phyloP scores from a whole-genome alignment of 257 asterid genomes.

The Nicotiana attenuata region DNA sequence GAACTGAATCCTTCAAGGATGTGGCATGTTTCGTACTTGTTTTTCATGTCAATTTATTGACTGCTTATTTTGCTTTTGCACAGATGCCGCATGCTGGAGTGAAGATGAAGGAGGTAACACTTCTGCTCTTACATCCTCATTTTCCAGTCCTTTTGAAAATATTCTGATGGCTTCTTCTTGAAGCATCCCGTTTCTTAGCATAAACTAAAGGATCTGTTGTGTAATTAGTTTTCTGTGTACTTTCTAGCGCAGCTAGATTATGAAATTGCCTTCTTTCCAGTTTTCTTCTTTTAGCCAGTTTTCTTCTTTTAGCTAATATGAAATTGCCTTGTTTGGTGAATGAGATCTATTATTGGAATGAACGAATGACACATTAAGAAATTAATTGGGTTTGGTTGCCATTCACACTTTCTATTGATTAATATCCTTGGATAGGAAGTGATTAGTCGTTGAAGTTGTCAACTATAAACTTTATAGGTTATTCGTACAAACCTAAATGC shows the following conservation, averaged over 20 bases:
- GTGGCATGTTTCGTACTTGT: neutral
- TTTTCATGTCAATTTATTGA: neutral
- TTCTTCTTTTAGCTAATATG: neutral
- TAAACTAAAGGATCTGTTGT: neutral
- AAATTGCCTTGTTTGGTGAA: neutral
- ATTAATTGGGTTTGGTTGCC: too few species aligned
- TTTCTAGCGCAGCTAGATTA: neutral
- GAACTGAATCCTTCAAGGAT: neutral
- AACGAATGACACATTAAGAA: too few species aligned
- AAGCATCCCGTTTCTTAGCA: neutral
- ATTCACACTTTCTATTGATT: neutral
- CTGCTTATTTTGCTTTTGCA: neutral
- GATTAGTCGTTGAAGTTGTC: too few species aligned
- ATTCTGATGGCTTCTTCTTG: neutral
- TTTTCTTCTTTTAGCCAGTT: neutral
- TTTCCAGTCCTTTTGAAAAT: neutral
- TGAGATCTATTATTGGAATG: too few species aligned
- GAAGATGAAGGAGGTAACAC: conserved; percentile 5
- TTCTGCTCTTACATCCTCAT: neutral
- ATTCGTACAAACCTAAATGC: too few species aligned
- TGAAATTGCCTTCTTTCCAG: neutral
- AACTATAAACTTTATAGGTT: too few species aligned
- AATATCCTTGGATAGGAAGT: too few species aligned
- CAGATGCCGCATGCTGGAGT: conserved; percentile 4
- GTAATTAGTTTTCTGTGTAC: neutral